A percentile compares a stretch with the other conserved stretches of the same genome.
phyloP scores from a whole-genome alignment of 257 asterid genomes.

The Solanum ossicruentum region DNA sequence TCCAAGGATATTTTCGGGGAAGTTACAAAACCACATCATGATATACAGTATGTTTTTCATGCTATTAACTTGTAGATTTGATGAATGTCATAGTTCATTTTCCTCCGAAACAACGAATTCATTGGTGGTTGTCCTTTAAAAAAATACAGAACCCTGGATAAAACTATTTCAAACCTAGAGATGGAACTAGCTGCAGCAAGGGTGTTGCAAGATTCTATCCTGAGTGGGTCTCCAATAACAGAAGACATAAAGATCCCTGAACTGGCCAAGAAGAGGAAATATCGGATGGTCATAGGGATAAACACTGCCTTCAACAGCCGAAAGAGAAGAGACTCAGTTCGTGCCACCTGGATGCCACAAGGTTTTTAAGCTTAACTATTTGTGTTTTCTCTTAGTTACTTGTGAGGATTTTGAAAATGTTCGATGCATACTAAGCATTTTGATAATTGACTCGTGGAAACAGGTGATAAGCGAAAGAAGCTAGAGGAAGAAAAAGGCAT shows the following conservation, averaged over 20 bases:
- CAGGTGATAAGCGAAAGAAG: slow-evolving; percentile 45
- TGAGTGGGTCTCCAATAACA: slow-evolving; percentile 71
- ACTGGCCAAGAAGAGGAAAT: slow-evolving; percentile 52
- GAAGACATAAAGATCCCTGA: slow-evolving; percentile 62
- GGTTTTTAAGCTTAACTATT: slow-evolving; percentile 27
- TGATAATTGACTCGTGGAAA: slow-evolving; percentile 4
- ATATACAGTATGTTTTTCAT: slow-evolving; percentile 46
- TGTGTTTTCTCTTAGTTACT: background rate
- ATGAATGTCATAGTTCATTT: background rate
- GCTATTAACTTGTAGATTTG: background rate
- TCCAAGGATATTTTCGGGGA: slow-evolving; percentile 31
- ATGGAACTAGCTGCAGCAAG: slow-evolving; percentile 88
- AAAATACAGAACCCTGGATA: slow-evolving; percentile 57
- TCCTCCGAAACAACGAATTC: background rate
- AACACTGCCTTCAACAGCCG: slow-evolving; percentile 90
- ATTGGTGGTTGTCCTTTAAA: background rate
- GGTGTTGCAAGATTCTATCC: slow-evolving; percentile 72
- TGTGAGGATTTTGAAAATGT: background rate
- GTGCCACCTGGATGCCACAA: slow-evolving; percentile 89
- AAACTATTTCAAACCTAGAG: slow-evolving; percentile 76
- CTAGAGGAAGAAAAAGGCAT: slow-evolving; percentile 61
- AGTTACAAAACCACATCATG: slow-evolving; percentile 42
- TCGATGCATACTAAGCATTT: background rate
- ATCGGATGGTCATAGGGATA: slow-evolving; percentile 71
- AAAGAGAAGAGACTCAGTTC: slow-evolving; percentile 82